phyloP scores from a whole-genome alignment of 257 asterid species.

The Fraxinus quadrangulata region DNA sequence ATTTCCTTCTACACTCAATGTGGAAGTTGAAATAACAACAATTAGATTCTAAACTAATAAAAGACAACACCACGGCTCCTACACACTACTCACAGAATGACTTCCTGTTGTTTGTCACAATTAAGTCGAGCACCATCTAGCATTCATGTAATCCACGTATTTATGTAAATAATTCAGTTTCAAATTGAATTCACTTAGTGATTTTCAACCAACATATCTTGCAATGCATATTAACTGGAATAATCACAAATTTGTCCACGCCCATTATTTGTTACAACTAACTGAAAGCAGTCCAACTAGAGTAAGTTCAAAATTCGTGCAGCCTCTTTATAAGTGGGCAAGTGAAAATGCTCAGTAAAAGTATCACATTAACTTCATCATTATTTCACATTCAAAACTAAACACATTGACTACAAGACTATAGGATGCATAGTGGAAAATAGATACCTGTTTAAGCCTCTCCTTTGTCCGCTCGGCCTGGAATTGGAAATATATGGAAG shows the following conservation, averaged over 20 bases:
- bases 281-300: not conserved
- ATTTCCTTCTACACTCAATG: not conserved
- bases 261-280: not conserved
- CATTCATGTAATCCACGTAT: not conserved
- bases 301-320: not conserved
- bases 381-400: not conserved
- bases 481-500: slow-evolving; percentile 29
- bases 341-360: not conserved
- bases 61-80: not conserved
- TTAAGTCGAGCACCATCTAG: not conserved
- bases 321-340: not conserved
- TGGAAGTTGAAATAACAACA: not conserved
- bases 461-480: slow-evolving; percentile 73
- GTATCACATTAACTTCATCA: not conserved
- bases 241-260: not conserved
- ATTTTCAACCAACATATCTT: not conserved
- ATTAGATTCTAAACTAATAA: not conserved
- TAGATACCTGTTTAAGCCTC: slow-evolving; percentile 68
- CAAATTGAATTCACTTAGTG: not conserved
- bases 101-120: not conserved
- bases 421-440: slow-evolving; percentile 17
- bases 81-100: not conserved
- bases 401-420: not conserved
- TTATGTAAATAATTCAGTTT: not conserved
- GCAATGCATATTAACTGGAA: not conserved